Conservation (phyloP, 768 basidiomycete genomes). For the Clavulina sp. region DNA sequence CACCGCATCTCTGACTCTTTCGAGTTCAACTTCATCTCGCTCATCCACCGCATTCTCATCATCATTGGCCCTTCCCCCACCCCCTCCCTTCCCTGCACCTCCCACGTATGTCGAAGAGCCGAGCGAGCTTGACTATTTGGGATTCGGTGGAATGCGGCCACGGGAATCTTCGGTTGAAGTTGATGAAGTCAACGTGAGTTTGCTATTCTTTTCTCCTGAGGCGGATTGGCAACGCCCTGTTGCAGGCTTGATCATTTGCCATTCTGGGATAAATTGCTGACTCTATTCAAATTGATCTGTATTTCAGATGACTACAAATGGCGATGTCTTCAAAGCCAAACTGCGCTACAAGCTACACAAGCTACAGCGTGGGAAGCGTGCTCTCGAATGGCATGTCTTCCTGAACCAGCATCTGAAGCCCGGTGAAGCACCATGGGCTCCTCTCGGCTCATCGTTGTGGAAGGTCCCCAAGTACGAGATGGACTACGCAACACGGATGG, state of each 20-base stretch:
- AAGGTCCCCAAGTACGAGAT: background rate
- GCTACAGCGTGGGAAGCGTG: background rate
- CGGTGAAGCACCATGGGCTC: background rate
- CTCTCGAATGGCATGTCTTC: background rate
- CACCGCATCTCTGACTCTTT: background rate
- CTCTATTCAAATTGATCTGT: background rate
- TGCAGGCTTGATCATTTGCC: too few relatives aligned
- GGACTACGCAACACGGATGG: too few relatives aligned
- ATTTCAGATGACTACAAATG: background rate
- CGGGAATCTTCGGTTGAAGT: background rate
- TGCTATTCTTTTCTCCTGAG: background rate
- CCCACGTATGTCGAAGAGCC: background rate
- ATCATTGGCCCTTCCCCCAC: background rate
- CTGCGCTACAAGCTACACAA: slow-evolving; percentile 1
- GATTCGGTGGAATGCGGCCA: background rate
- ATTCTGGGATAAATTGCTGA: too few relatives aligned
- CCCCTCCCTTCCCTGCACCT: background rate
- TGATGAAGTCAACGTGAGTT: background rate
- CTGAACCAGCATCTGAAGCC: background rate
- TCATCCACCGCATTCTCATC: too few relatives aligned
- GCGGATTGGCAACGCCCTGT: background rate
- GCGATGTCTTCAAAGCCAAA: background rate
- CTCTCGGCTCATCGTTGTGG: background rate
- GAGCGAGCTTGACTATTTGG: background rate
- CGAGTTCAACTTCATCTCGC: background rate